Percentiles rank a stretch among this genome's conserved stretches.
phyloP scores from a whole-genome alignment of 129 eudicot genomes.

The Rutidosis leptorrhynchoides region DNA sequence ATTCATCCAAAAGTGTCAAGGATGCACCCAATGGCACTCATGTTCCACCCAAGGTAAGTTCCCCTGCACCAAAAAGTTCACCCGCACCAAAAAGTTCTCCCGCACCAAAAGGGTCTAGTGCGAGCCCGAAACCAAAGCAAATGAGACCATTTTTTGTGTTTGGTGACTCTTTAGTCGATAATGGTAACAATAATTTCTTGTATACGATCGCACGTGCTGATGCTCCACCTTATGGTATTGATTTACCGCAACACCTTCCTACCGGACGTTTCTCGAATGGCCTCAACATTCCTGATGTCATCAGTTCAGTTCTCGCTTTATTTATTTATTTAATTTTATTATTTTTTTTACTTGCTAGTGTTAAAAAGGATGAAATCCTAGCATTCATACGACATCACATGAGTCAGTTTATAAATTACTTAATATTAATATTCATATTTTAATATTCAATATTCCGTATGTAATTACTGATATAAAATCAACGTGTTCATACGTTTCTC shows the following conservation, averaged over 20 bases:
- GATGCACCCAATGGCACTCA: conserved; percentile 2
- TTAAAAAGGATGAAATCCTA: too few species aligned
- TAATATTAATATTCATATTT: too few species aligned
- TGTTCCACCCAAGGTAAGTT: background rate
- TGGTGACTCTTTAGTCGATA: conserved; percentile 58
- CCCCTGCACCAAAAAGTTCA: background rate
- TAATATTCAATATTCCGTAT: too few species aligned
- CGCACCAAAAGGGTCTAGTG: background rate
- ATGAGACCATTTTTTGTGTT: conserved; percentile 50
- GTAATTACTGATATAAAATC: too few species aligned
- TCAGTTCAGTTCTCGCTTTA: conserved; percentile 26
- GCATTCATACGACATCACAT: background rate
- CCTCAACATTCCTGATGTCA: conserved; percentile 49
- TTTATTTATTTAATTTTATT: background rate
- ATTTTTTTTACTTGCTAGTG: background rate
- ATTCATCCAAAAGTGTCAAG: background rate
- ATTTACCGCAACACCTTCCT: conserved; percentile 38
- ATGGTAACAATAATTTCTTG: conserved; percentile 51
- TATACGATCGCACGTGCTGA: conserved; percentile 31
- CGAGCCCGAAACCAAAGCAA: conserved; percentile 22
- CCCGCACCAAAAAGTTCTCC: background rate
- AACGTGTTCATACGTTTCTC: background rate
- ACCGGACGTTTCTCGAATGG: conserved; percentile 65
- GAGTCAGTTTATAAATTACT: background rate
- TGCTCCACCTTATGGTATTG: conserved; percentile 50